Base-by-base conservation (phyloP, 768 basidiomycete genomes). In the Auriscalpium microsporum region DNA sequence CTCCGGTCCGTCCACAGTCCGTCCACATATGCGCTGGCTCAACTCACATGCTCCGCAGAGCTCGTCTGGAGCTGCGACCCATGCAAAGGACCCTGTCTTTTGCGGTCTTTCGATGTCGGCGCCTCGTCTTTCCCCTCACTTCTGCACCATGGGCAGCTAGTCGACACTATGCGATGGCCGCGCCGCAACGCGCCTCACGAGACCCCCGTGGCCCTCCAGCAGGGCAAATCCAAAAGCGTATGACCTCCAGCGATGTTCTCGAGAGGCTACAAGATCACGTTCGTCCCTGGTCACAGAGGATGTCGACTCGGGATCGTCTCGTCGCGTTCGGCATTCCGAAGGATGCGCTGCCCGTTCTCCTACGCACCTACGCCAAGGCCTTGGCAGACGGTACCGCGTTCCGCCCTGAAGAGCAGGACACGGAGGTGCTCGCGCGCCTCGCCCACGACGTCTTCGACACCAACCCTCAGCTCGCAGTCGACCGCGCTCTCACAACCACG, bases 401-500 rank as follows among this genome's bases (percentile, higher is more conserved):
- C 40, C 11, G 50, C 4, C 53, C 48, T 14, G 45, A 64, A 16
- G 42, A 56, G 2, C 77, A 75, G 8, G 54, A 61, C 34, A 58
- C 70, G 42, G 78, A 78, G 28, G 62, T 69, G 13, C 65, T 83
- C 10, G 56, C 63, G 16, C 74, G 78, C n/a, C 77, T 84, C 56
- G 61, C 67, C 0, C 64, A 74, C 28, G 65, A 71, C 10, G 48
- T 72, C 10, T 53, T 69, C 5, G 65, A 73, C 28, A 54, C 60
- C 10, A 45, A 62, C 19, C 63, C 56, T 10, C 54, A 17, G 9
- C 63, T 68, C 17, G 62, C 67, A n/a, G 60, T 75, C n/a, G 81
- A 83, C 57, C 65, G 71, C 56, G 72, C 77, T n/a, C 73, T 76
- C 55, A 79, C 76, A 47, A 75, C 73, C 28, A 70, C 81, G 23